Conservation (phyloP, 805 yeast genomes). For the Monosporozyma unispora region DNA sequence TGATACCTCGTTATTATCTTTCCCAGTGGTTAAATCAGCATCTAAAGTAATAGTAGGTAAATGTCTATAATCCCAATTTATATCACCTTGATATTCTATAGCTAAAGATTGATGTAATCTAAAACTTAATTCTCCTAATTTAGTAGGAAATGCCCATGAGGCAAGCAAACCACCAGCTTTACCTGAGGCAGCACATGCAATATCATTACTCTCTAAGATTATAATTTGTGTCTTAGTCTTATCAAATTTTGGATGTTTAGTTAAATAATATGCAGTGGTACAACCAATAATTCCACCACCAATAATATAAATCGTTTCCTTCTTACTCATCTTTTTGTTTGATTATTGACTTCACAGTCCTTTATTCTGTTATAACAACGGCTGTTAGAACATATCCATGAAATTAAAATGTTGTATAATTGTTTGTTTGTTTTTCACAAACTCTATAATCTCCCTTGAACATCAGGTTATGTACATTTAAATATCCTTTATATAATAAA, state of each 20-base stretch:
- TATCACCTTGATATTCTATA: constrained; percentile 69
- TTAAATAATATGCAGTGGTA: constrained; percentile 83
- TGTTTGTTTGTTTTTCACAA: no score
- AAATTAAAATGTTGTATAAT: no score
- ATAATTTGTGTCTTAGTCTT: constrained; percentile 71
- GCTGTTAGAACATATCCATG: no score
- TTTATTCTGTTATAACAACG: no score
- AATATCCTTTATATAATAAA: no score
- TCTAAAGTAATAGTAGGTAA: constrained; percentile 80
- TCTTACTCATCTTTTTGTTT: constrained; percentile 34
- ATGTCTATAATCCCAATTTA: constrained; percentile 88
- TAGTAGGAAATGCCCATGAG: constrained; percentile 94
- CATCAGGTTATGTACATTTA: no score
- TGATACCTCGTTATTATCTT: constrained; percentile 4
- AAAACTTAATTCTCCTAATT: constrained; percentile 82
- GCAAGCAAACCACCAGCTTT: constrained; percentile 96
- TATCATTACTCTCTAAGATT: constrained; percentile 77
- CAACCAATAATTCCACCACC: constrained; percentile 97
- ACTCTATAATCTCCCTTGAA: no score
- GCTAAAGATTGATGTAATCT: constrained; percentile 76
- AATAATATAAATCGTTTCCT: constrained; percentile 71
- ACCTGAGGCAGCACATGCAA: constrained; percentile 96
- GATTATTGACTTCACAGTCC: neutral
- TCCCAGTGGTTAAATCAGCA: constrained; percentile 48
- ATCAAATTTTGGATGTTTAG: constrained; percentile 73